Evolutionary conservation across 768 basidiomycete genomes (phyloP).

Genomic region (Thelephora ganbajun): DNA sequence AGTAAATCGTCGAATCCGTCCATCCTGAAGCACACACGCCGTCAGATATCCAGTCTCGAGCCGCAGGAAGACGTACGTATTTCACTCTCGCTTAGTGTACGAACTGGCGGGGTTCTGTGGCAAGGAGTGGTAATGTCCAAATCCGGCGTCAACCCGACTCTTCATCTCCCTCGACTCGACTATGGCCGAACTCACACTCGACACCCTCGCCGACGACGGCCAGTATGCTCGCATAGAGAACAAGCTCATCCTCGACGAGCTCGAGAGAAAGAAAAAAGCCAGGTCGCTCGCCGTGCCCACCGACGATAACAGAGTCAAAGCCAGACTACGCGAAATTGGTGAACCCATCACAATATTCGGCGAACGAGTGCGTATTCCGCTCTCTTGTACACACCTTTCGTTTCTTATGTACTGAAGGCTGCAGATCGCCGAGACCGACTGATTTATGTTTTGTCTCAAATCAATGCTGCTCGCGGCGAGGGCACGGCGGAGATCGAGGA

Average conservation of each 20-base stretch:
- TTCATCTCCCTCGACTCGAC: constrained; percentile 4
- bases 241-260: constrained; percentile 80
- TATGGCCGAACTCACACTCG: constrained; percentile 68
- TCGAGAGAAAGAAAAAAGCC: constrained; percentile 96
- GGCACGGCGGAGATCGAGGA: constrained; percentile 66
- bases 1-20: constrained; percentile 72
- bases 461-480: constrained; percentile 76
- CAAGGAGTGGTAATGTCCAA: neutral
- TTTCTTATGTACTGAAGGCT: constrained; percentile 36
- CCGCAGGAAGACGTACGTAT: no score
- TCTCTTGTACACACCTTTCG: constrained; percentile 5
- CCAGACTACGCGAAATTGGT: constrained; percentile 80
- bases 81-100: no score
- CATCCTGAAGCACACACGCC: constrained; percentile 24
- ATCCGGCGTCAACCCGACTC: neutral
- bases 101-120: no score
- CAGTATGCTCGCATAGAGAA: constrained; percentile 70
- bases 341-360: constrained; percentile 97
- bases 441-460: constrained; percentile 89
- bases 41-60: no score
- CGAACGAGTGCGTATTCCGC: constrained; percentile 66
- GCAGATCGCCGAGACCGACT: constrained; percentile 93
- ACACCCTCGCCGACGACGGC: constrained; percentile 67
- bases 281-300: constrained; percentile 91
- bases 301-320: constrained; percentile 87